Evolutionary conservation across 257 asterid genomes (phyloP), one percentile per base, ranked within the genome.

Genomic region (Solanum lignicaule): DNA sequence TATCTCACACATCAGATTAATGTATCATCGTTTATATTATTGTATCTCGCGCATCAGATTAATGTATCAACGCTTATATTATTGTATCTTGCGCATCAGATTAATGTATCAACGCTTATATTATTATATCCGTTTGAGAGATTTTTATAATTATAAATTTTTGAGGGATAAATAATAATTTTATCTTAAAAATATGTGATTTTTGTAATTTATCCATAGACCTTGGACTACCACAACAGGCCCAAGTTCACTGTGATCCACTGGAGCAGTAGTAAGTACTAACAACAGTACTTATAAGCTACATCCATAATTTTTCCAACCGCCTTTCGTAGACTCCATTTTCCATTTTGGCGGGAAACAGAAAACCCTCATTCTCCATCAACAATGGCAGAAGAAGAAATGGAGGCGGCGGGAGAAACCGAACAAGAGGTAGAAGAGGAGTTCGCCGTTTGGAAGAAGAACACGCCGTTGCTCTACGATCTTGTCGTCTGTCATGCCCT

Each of bases 361-460:
- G 23, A 55, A 48, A 32, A 88, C 88, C 91, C 87, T 84, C 85
- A 88, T 48, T 29, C 38, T 32, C n/a, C 69, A 82, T 29, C 29
- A 82, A 88, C 29, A 46, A 88, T 91, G 94, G 89, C 72, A 13
- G 88, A 84, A 33, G 88, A 69, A 89, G 94, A 79, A 52, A 87
- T 88, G 93, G 82, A 58, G 88, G 76, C 29, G 89, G 88, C 35
- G 36, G 85, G 14, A 83, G 83, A n/a, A 87, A 88, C 38, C 12
- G 95, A 73, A 87, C 95, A 73, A 87, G 92, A 85, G 74, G 94
- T 94, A 84, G 98, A 93, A 90, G 98, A 95, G 90, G 99, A 97
- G 90, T 97, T 96, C 88, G 79, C 96, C 1, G 98, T 97, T 69
- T 96, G 99, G 99, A 97, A 93, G 96, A 95, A 93, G 95, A 97